These are phyloP conservation scores for Pythium folliculosum DNA, from an alignment of 352 stramenopile genomes.

Conservation along the genomic window DNA sequence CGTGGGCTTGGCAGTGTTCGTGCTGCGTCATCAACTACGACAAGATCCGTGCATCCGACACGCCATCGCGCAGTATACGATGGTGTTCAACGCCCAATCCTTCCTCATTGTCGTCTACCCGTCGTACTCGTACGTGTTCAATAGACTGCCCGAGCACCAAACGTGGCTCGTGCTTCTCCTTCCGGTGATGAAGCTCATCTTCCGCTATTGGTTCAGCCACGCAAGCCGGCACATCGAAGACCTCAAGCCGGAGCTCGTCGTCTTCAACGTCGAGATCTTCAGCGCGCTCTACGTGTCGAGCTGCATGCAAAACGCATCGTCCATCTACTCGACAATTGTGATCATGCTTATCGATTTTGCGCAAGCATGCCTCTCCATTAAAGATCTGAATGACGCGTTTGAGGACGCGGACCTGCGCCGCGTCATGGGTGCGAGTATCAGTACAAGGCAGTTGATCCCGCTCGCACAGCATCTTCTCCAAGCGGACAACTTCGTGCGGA, in stretches of 20 bases:
- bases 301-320: slow-evolving; percentile 34
- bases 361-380: slow-evolving; percentile 12
- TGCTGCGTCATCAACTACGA: slow-evolving; percentile 3
- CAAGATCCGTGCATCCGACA: background rate
- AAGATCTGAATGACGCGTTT: slow-evolving; percentile 27
- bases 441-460: background rate
- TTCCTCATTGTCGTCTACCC: slow-evolving; percentile 17
- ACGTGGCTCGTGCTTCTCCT: slow-evolving; percentile 9
- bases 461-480: slow-evolving; percentile 8
- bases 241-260: slow-evolving; percentile 27
- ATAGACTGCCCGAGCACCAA: background rate
- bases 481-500: background rate
- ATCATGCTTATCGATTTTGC: slow-evolving; percentile 32
- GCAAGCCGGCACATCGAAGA: slow-evolving; percentile 17
- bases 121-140: slow-evolving; percentile 17
- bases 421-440: slow-evolving; percentile 22
- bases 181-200: slow-evolving; percentile 6
- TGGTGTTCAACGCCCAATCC: slow-evolving; percentile 9
- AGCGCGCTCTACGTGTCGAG: slow-evolving; percentile 36
- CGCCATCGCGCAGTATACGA: background rate
- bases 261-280: slow-evolving; percentile 40
- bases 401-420: slow-evolving; percentile 69
- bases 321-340: slow-evolving; percentile 26
- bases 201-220: slow-evolving; percentile 10
- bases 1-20: background rate